These are phyloP conservation scores for Lactifluus volemus DNA, from an alignment of 768 basidiomycete genomes.

Conservation along the genomic window DNA sequence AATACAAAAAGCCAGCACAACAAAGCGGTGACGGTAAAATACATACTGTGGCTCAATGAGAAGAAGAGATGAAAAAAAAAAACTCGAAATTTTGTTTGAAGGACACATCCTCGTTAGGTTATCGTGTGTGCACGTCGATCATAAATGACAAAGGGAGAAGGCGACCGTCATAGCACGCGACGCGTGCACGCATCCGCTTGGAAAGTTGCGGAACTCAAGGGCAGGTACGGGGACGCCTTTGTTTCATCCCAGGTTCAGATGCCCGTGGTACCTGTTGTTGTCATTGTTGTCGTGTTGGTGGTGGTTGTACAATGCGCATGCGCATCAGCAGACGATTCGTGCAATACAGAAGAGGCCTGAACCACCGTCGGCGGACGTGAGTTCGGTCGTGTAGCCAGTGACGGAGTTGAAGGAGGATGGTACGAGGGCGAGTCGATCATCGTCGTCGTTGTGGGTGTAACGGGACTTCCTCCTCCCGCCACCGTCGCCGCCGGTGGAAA, in stretches of 20 bases:
- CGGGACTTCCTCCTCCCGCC: neutral
- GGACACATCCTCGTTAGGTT: no score
- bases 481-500: slow-evolving; percentile 17
- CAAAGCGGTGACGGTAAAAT: no score
- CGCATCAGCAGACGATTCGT: neutral
- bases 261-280: neutral
- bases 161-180: no score
- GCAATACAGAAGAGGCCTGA: slow-evolving; percentile 17
- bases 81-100: no score
- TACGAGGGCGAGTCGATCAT: slow-evolving; percentile 23
- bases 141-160: neutral
- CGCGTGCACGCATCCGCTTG: no score
- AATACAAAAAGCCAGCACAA: neutral
- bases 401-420: slow-evolving; percentile 7
- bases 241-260: slow-evolving; percentile 13
- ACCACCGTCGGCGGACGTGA: slow-evolving; percentile 20
- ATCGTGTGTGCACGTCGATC: neutral
- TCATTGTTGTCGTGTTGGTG: no score
- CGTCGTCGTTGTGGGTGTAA: neutral
- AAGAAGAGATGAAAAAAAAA: no score
- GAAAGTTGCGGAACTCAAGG: no score
- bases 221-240: slow-evolving; percentile 20
- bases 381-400: neutral
- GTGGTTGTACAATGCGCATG: no score
- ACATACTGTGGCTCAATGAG: no score